Base-by-base conservation (phyloP, 2,329 filamentous ascomycete genomes). In the Chaetomiaceae sp. region DNA sequence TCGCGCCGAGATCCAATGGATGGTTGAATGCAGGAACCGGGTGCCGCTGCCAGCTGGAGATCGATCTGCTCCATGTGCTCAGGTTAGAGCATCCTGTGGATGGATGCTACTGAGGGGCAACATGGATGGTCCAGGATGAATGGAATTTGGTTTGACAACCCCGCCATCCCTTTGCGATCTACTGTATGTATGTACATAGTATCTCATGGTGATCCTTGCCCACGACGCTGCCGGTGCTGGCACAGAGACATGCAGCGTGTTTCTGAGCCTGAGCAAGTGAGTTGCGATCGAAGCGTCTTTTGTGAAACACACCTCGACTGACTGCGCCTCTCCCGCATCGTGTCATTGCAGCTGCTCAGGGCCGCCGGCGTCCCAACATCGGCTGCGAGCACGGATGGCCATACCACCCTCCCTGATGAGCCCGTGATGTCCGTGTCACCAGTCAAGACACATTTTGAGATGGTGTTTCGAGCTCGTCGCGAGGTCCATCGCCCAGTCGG, bases 401-500 rank as follows among this genome's bases (percentile, higher is more conserved):
- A 46, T 9, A 6, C 34, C 1, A 13, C 5, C 16, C 49, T 34
- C 36, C 20, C 18, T 41, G 41, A 18, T 23, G 40, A 41, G 23
- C 42, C 27, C 29, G 29, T 33, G 42, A 47, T 46, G 42, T 11
- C 42, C 34, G 43, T 52, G 50, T 47, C 43, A 41, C 50, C 50
- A 45, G 50, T 42, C 29, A 36, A 41, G 7, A 30, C 18, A 16
- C 33, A 16, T 14, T 23, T 47, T 18, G 27, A 18, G 42, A 34
- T 42, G 43, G 36, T 34, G 50, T 52, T 52, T 52, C 43, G 50
- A 41, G 36, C 27, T 20, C n/a, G 10, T 27, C 3, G 23, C 21
- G 10, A 20, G 14, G 23, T 30, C 50, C 50, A 27, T 18, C 37
- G n/a, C 18, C 36, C 36, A 27, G 29, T 53, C 32, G 33, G 32